Conservation (phyloP, 768 basidiomycete genomes). For the Auricularia heimuer region DNA sequence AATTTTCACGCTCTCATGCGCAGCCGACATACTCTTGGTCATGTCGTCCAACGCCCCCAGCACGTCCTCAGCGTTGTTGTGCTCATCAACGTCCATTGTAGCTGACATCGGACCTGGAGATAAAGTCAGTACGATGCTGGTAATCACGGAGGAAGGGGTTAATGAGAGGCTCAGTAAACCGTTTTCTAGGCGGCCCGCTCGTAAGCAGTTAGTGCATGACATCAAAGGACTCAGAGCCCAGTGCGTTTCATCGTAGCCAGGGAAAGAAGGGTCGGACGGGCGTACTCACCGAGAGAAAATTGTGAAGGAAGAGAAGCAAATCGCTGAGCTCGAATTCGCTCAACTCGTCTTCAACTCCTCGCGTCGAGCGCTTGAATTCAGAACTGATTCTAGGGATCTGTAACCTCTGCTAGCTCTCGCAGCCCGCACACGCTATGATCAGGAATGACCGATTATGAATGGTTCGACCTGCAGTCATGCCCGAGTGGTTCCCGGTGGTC, state of each 20-base stretch:
- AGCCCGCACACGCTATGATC: too few relatives aligned
- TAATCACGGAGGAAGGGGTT: not conserved
- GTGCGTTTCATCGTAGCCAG: constrained; percentile 43
- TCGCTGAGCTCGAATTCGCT: too few relatives aligned
- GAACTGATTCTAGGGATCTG: too few relatives aligned
- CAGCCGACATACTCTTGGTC: constrained; percentile 50
- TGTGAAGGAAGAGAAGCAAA: not conserved
- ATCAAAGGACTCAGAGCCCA: constrained; percentile 49
- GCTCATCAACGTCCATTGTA: constrained; percentile 3
- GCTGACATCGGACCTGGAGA: not conserved
- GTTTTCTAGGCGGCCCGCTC: constrained; percentile 57
- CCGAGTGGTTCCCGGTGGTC: too few relatives aligned
- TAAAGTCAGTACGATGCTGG: constrained; percentile 1
- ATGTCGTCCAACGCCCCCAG: constrained; percentile 40
- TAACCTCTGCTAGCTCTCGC: too few relatives aligned
- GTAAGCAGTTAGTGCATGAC: constrained; percentile 42
- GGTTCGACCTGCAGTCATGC: too few relatives aligned
- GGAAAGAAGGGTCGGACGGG: not conserved
- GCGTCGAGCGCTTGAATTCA: too few relatives aligned
- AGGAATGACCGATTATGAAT: too few relatives aligned
- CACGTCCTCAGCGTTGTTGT: constrained; percentile 14
- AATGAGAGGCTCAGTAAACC: constrained; percentile 39
- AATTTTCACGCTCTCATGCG: constrained; percentile 44
- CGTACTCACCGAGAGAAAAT: not conserved
- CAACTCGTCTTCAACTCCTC: too few relatives aligned